Evolutionary conservation across 768 basidiomycete genomes (phyloP).

Genomic region (Trametes coccinea): DNA sequence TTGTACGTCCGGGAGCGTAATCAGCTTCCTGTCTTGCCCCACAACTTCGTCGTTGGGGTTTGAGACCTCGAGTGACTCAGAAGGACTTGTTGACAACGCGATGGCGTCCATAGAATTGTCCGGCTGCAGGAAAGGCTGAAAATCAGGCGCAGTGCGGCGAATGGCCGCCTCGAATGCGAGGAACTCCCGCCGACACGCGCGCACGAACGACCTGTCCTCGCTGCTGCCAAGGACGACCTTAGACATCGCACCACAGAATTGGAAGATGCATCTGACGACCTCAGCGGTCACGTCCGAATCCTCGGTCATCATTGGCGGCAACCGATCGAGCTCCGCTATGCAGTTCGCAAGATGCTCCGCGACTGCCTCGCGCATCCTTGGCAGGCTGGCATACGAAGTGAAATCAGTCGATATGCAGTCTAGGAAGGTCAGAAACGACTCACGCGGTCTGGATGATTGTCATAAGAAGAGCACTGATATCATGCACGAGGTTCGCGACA

Average conservation of each 20-base stretch:
- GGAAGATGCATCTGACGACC: slow-evolving; percentile 43
- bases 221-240: slow-evolving; percentile 34
- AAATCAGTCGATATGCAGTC: background rate
- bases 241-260: slow-evolving; percentile 47
- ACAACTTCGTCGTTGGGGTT: no score
- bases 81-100: no score
- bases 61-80: background rate
- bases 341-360: slow-evolving; percentile 40
- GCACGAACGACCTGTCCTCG: slow-evolving; percentile 40
- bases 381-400: slow-evolving; percentile 44
- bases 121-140: slow-evolving; percentile 34
- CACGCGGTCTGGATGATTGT: slow-evolving; percentile 55
- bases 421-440: slow-evolving; percentile 20
- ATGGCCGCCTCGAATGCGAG: slow-evolving; percentile 36
- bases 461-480: slow-evolving; percentile 54
- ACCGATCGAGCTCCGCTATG: slow-evolving; percentile 33
- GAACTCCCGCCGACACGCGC: slow-evolving; percentile 37
- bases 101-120: no score
- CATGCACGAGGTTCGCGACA: slow-evolving; percentile 50
- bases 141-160: slow-evolving; percentile 43
- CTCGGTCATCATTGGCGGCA: slow-evolving; percentile 41
- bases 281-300: slow-evolving; percentile 44
- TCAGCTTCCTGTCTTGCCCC: no score
- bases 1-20: slow-evolving; percentile 37
- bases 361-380: slow-evolving; percentile 42